These are phyloP conservation scores for Boletus bicolor DNA, from an alignment of 768 basidiomycete species.

Conservation along the genomic window DNA sequence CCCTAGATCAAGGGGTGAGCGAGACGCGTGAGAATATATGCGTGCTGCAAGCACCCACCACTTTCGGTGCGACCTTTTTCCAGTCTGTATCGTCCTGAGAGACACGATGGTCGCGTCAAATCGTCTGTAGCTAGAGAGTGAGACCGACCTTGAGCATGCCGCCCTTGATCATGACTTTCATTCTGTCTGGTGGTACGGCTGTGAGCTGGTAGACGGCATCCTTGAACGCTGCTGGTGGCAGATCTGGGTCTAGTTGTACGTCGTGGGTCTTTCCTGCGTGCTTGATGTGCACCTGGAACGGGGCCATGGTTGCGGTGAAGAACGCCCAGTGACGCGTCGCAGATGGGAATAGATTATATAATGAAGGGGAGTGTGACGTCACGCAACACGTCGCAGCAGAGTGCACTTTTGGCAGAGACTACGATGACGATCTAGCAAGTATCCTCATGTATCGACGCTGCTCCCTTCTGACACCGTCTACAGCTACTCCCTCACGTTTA, in stretches of 20 bases:
- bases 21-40: conserved; percentile 4
- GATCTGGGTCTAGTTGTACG: conserved; percentile 69
- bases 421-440: conserved; percentile 50
- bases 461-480: not conserved
- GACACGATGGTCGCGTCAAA: not conserved
- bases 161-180: conserved; percentile 98
- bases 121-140: not conserved
- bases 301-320: conserved; percentile 49
- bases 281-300: conserved; percentile 78
- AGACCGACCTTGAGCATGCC: conserved; percentile 75
- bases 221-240: conserved; percentile 74
- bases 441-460: no score
- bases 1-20: conserved; percentile 45
- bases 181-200: conserved; percentile 84
- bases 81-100: conserved; percentile 82
- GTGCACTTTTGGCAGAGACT: not conserved
- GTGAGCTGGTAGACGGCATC: conserved; percentile 76
- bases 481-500: conserved; percentile 78
- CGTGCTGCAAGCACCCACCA: conserved; percentile 42
- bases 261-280: conserved; percentile 81
- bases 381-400: no score
- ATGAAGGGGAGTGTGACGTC: conserved; percentile 24
- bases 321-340: conserved; percentile 21
- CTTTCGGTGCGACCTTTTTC: conserved; percentile 80
- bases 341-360: conserved; percentile 33